Percentiles rank a stretch among this genome's conserved stretches.
Evolutionary conservation across 2,329 filamentous ascomycete species (phyloP).

Genomic region (Xylaria sp.): DNA sequence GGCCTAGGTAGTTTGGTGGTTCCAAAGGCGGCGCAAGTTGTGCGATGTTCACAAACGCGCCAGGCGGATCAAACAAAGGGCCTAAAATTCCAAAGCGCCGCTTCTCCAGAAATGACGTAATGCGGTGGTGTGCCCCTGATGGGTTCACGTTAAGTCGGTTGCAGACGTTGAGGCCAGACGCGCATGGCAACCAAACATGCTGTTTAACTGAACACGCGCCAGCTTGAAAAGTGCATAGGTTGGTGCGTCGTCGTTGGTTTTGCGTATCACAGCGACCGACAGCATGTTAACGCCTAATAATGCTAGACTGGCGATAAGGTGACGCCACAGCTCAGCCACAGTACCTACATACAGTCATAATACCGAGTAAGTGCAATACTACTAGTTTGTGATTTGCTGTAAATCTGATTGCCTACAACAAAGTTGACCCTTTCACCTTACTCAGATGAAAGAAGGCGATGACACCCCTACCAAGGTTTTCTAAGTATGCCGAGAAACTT

Average conservation of each 20-base stretch:
- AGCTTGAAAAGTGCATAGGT: conserved; percentile 15
- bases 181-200: conserved; percentile 25
- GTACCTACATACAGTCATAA: neutral
- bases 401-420: neutral
- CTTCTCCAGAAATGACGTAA: conserved; percentile 31
- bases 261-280: conserved; percentile 15
- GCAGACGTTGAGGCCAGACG: conserved; percentile 12
- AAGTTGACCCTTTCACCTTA: neutral
- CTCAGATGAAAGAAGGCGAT: neutral
- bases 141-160: conserved; percentile 31
- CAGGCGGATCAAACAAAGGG: conserved; percentile 4
- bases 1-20: conserved; percentile 4
- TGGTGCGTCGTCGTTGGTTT: conserved; percentile 18
- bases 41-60: conserved; percentile 13
- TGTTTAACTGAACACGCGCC: conserved; percentile 17
- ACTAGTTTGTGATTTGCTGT: neutral
- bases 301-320: neutral
- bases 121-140: conserved; percentile 14
- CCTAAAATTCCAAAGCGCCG: conserved; percentile 5
- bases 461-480: neutral
- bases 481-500: neutral
- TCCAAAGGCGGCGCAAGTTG: conserved; percentile 12
- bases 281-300: conserved; percentile 14
- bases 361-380: too few relatives aligned
- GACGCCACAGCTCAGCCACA: conserved; percentile 30